Base-by-base conservation (phyloP, 2,329 filamentous ascomycete genomes). In the Colletotrichum acutatum region DNA sequence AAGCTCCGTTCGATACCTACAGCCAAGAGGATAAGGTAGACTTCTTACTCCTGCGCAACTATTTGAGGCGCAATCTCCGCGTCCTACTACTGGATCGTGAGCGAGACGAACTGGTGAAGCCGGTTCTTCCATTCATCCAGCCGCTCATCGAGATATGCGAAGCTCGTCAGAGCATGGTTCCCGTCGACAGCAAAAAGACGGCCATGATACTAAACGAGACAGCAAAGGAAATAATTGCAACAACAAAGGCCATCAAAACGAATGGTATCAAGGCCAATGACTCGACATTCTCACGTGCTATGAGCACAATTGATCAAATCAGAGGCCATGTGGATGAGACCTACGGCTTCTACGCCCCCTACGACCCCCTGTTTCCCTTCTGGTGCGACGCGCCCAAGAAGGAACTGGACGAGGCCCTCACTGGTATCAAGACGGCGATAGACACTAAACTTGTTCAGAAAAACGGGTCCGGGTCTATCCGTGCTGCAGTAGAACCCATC, bases 321-420 rank as follows among this genome's bases (percentile, higher is more conserved):
- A 79, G 80, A 0, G 63, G 42, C 0, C 83, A 85, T 61, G 78
- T 91, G 0, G 74, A 79, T 2, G 87, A 90, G 74, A 86, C 85
- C 76, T 85, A 83, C 66, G 71, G 61, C 0, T 91, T 90, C 76
- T 90, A 89, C 77, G 80, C 82, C 34, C 85, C 84, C 3, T 91
- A 90, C 75, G 87, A 91, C 74, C 88, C 89, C 0, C 68, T 83
- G 16, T 90, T 90, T 66, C 85, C 88, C 54, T 91, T 88, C 87
- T 91, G 89, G 89, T 83, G 86, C 0, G 78, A 81, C 0, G 77
- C 81, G 6, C 87, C 88, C 0, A 88, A 86, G 75, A 75, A 78
- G 2, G 77, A 80, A 2, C 79, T 88, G 3, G 78, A 85, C 28
- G 72, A 74, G 2, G 79, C 80, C 0, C 77, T 89, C 4, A 75